Base-by-base conservation (phyloP, 2,329 filamentous ascomycete genomes). In the Sporothrix globosa region DNA sequence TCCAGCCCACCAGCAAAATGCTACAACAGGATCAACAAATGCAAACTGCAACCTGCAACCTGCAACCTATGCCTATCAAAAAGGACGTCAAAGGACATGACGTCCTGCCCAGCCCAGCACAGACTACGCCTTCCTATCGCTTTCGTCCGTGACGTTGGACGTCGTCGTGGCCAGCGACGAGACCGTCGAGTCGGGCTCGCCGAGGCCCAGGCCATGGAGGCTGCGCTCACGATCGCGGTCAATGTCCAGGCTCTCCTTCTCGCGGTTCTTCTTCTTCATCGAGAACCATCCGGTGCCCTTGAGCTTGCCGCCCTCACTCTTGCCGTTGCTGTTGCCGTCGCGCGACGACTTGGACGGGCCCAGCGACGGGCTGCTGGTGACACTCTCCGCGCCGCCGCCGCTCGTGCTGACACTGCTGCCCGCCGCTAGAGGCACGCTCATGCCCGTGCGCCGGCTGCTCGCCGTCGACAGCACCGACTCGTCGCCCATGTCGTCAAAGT, bases 181-280 rank as follows among this genome's bases (percentile, higher is more conserved):
- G n/a, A 50, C 56, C 10, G 67, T 70, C 46, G 70, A 70, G 9
- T 73, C 73, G 14, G 70, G 72, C 52, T 75, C 73, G n/a, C 66
- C 68, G 24, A 68, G 63, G 17, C 61, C 69, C 24, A 60, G 68
- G n/a, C 69, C 54, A 41, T 46, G n/a, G 14, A 70, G 54, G 56
- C 50, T 69, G 48, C 48, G 44, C 44, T 53, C 21, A 69, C 74
- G 75, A 21, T 80, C 78, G 69, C 80, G 77, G 52, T 88, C 86
- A 34, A 85, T 76, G 60, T 88, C 86, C 73, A 85, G 75, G 73
- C 84, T 86, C 74, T 87, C 85, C 79, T 85, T 86, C 58, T 87
- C 85, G 74, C 83, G 86, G 73, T 82, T 84, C 78, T 86, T 87
- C 81, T 88, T 88, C 79, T 87, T 88, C 76, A 87, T 87, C 56